Base-by-base conservation (phyloP, 2,329 filamentous ascomycete species). In the Talaromyces sp. region DNA sequence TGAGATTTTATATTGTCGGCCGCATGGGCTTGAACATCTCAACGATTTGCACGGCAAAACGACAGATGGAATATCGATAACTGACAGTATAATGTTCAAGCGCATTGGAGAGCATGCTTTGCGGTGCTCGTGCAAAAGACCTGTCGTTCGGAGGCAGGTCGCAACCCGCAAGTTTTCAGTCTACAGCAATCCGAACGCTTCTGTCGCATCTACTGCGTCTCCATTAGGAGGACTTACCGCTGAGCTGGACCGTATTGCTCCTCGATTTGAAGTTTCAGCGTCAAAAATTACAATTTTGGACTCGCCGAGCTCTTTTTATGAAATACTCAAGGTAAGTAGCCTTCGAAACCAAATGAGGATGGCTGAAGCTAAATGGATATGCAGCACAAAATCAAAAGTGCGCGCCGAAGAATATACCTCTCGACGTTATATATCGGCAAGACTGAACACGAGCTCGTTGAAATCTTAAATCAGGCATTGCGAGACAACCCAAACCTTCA, bases 341-440 rank as follows among this genome's bases (percentile, higher is more conserved):
- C 25, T 33, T 57, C 19, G n/a, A 37, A 8, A 31, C 25, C 37
- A n/a, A 2, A 22, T 17, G 11, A 37, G 2, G 6, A 39, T 43
- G 15, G 15, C 56, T 19, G 15, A 59, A 27, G 10, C 39, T 63
- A 39, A 63, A 19, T 57, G 43, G 37, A 27, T 37, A 54, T 69
- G 64, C 74, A 93, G 90, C 80, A 85, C 68, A 96, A 93, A 80
- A 97, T 99, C 74, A 86, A 86, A 61, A 86, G 85, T 68, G 95
- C 95, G 10, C 87, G 92, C 76, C 84, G 81, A 61, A 87, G 91
- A 66, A 90, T 99, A 69, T 99, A 96, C 75, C 82, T 99, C 59
- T 96, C 93, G n/a, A 99, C 95, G 0, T 81, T 99, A 61, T 99
- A 99, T 76, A 95, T 99, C 75, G 95, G 95, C 68, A 96, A 94